Percentiles rank a stretch among this genome's conserved stretches.
phyloP scores from a whole-genome alignment of 164 flowering plant genomes.

The Houttuynia cordata region DNA sequence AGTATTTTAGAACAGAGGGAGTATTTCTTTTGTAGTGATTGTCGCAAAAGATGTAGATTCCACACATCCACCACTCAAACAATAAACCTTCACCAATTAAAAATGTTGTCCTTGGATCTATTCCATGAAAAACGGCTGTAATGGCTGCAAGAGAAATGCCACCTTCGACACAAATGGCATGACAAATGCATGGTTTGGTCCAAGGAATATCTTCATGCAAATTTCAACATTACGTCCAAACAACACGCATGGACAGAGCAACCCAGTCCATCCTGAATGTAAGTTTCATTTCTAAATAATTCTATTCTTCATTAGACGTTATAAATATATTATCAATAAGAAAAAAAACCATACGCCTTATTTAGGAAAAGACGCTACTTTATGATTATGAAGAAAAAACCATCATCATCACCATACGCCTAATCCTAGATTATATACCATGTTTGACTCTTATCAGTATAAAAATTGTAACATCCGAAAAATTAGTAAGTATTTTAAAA shows the following conservation, averaged over 20 bases:
- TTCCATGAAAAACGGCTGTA: conserved; percentile 57
- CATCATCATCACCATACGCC: too few relatives aligned
- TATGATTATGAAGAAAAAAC: too few relatives aligned
- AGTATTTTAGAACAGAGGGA: too few relatives aligned
- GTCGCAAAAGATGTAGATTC: conserved; percentile 74
- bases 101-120: conserved; percentile 72
- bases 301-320: too few relatives aligned
- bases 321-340: too few relatives aligned
- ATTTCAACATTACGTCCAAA: conserved; percentile 75
- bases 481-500: too few relatives aligned
- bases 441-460: too few relatives aligned
- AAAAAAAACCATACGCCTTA: too few relatives aligned
- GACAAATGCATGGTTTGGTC: conserved; percentile 73
- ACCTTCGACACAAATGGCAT: conserved; percentile 86
- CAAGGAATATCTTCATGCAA: conserved; percentile 73
- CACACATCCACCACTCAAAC: conserved; percentile 97
- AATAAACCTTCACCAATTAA: conserved; percentile 69
- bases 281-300: too few relatives aligned
- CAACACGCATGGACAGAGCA: conserved; percentile 87
- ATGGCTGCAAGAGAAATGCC: conserved; percentile 75
- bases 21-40: conserved; percentile 77
- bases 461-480: too few relatives aligned
- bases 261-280: conserved; percentile 59
- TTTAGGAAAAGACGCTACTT: too few relatives aligned
- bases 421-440: too few relatives aligned